Conservation (phyloP, 495 filamentous ascomycete species). For the Trypethelium eluteriae region DNA sequence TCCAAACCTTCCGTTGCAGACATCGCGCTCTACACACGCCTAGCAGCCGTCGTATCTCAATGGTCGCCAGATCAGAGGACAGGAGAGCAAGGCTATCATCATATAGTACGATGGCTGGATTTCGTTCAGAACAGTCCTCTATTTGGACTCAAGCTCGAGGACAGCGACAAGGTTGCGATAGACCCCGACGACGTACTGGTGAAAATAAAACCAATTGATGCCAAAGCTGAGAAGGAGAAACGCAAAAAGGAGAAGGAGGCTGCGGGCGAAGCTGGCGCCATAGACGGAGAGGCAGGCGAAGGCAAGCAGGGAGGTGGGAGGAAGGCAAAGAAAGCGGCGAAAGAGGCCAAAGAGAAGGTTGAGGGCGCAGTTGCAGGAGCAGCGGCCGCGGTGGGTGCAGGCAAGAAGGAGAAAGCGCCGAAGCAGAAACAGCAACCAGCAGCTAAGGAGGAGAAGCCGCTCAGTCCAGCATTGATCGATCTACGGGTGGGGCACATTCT, state of each 20-base stretch:
- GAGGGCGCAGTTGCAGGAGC: slow-evolving; percentile 29
- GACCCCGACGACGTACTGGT: slow-evolving; percentile 73
- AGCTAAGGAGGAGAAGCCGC: slow-evolving; percentile 48
- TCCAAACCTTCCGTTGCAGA: slow-evolving; percentile 88
- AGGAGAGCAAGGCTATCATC: slow-evolving; percentile 79
- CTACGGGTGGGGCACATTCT: slow-evolving; percentile 95
- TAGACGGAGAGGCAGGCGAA: slow-evolving; percentile 23
- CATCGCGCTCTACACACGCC: slow-evolving; percentile 70
- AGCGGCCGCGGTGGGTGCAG: slow-evolving; percentile 42
- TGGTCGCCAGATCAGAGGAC: slow-evolving; percentile 86
- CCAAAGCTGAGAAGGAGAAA: slow-evolving; percentile 50
- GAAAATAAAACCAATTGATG: slow-evolving; percentile 41
- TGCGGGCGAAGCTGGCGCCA: slow-evolving; percentile 22
- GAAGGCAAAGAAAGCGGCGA: slow-evolving; percentile 30
- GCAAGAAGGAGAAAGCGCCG: slow-evolving; percentile 65
- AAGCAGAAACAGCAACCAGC: slow-evolving; percentile 58
- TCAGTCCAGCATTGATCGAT: slow-evolving; percentile 82
- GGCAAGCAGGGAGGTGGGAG: slow-evolving; percentile 17
- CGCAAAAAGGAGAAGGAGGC: slow-evolving; percentile 42
- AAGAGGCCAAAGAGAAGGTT: slow-evolving; percentile 29
- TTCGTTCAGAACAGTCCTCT: slow-evolving; percentile 85
- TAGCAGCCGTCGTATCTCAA: slow-evolving; percentile 67
- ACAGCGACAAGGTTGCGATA: slow-evolving; percentile 71
- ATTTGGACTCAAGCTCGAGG: slow-evolving; percentile 62
- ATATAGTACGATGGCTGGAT: slow-evolving; percentile 86